These are phyloP conservation scores for Castanopsis chinensis DNA, from an alignment of 306 rosid species.

Conservation along the genomic window DNA sequence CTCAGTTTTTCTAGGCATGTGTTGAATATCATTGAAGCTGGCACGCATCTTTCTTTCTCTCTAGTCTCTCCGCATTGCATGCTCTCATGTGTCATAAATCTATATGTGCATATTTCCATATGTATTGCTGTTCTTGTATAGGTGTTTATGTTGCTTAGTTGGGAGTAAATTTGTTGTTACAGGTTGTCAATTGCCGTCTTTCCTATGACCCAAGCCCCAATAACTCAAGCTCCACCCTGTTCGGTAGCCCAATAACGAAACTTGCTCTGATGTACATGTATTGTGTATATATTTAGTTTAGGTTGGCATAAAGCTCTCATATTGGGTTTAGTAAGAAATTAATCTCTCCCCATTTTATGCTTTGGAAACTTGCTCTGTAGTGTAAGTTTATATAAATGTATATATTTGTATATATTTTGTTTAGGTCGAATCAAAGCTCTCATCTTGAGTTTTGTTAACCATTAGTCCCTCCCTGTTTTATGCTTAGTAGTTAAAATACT, in stretches of 20 bases:
- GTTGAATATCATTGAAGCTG: too few species aligned
- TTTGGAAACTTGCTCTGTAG: background rate
- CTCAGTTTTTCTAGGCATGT: too few species aligned
- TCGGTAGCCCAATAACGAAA: constrained; percentile 24
- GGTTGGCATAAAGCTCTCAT: background rate
- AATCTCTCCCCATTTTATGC: background rate
- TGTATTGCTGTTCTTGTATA: too few species aligned
- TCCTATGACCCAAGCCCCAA: constrained; percentile 6
- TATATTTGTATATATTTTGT: background rate
- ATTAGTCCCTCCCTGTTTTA: background rate
- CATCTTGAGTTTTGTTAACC: background rate
- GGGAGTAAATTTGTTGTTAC: constrained; percentile 10
- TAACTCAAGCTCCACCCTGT: constrained; percentile 17
- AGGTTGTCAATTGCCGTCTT: constrained; percentile 21
- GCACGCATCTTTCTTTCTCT: too few species aligned
- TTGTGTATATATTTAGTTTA: background rate
- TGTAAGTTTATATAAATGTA: background rate
- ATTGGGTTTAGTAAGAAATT: background rate
- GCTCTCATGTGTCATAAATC: too few species aligned
- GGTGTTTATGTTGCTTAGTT: background rate
- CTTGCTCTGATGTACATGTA: background rate
- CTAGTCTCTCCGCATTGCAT: too few species aligned
- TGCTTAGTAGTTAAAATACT: background rate
- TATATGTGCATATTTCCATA: background rate
- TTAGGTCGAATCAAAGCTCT: background rate